Percentiles rank a stretch among this genome's conserved stretches.
These are phyloP conservation scores for Nemania sp. DNA, from an alignment of 2,329 filamentous ascomycete genomes.

Conservation along the genomic window DNA sequence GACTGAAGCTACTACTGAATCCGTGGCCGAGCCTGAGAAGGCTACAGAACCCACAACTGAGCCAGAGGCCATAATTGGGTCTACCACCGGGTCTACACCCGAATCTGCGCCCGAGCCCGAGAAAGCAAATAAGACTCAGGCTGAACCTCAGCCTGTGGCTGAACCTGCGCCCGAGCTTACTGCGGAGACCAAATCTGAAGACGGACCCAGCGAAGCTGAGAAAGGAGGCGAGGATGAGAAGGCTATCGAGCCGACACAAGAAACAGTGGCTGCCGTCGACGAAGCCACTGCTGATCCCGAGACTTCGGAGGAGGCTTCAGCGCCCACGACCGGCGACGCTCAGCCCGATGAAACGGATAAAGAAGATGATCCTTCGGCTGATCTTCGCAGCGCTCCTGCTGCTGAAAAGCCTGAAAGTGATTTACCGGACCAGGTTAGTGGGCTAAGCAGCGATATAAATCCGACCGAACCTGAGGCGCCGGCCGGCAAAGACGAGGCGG, in stretches of 20 bases:
- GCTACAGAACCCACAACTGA: not conserved
- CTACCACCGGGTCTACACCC: slow-evolving; percentile 3
- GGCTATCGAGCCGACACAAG: slow-evolving; percentile 1
- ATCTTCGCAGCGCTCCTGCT: not conserved
- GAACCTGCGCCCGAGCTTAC: not conserved
- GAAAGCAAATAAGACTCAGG: not conserved
- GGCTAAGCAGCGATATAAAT: not conserved
- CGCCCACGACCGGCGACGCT: not conserved
- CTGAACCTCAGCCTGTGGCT: not conserved
- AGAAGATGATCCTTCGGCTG: not conserved
- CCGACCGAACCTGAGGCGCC: slow-evolving; percentile 2
- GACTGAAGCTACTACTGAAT: not conserved
- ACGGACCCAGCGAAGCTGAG: not conserved
- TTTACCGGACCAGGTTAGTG: not conserved
- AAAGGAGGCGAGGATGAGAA: slow-evolving; percentile 1
- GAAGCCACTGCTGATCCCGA: slow-evolving; percentile 1
- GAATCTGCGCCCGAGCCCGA: slow-evolving; percentile 1
- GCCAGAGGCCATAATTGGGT: not conserved
- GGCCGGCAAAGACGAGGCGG: not conserved
- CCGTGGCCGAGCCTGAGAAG: slow-evolving; percentile 2
- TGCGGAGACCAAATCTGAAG: not conserved
- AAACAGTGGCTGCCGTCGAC: not conserved
- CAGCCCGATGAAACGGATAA: slow-evolving; percentile 8
- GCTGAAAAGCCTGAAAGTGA: slow-evolving; percentile 1
- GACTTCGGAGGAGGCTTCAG: not conserved